Percentiles rank a stretch among this genome's conserved stretches.
phyloP scores from a whole-genome alignment of 108 stramenopile genomes.

The Nitzschia sp. region DNA sequence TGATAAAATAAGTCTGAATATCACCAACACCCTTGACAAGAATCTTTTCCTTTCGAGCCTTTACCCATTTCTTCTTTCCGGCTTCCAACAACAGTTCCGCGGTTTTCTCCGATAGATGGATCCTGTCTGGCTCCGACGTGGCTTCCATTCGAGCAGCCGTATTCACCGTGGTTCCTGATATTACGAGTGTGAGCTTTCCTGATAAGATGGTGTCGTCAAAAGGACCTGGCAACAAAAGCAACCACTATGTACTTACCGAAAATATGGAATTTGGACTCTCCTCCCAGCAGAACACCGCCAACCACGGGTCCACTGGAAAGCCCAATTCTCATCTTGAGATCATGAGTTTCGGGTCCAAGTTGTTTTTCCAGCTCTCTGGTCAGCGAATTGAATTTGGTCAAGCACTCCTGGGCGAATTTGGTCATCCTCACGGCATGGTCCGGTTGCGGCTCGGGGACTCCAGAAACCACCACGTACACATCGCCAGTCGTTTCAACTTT shows the following conservation, averaged over 20 bases:
- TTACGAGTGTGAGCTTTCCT: not conserved
- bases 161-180: constrained; percentile 16
- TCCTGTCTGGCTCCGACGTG: not conserved
- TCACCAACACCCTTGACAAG: constrained; percentile 14
- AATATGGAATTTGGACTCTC: constrained; percentile 10
- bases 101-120: constrained; percentile 17
- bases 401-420: constrained; percentile 20
- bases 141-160: constrained; percentile 1
- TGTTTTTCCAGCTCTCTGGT: constrained; percentile 13
- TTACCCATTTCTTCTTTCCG: constrained; percentile 23
- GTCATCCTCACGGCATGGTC: constrained; percentile 21
- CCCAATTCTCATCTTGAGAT: constrained; percentile 10
- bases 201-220: constrained; percentile 5
- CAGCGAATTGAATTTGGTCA: constrained; percentile 3
- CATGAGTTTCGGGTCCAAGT: constrained; percentile 18
- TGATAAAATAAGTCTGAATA: constrained; percentile 26
- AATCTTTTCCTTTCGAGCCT: constrained; percentile 16
- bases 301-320: constrained; percentile 20
- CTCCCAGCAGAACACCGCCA: constrained; percentile 17
- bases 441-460: constrained; percentile 11
- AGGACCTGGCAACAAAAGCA: not conserved
- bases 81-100: constrained; percentile 7
- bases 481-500: constrained; percentile 18
- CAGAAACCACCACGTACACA: constrained; percentile 15
- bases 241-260: constrained; percentile 13